Evolutionary conservation across 306 rosid species (phyloP).

Genomic region (Ziziphus jujuba): DNA sequence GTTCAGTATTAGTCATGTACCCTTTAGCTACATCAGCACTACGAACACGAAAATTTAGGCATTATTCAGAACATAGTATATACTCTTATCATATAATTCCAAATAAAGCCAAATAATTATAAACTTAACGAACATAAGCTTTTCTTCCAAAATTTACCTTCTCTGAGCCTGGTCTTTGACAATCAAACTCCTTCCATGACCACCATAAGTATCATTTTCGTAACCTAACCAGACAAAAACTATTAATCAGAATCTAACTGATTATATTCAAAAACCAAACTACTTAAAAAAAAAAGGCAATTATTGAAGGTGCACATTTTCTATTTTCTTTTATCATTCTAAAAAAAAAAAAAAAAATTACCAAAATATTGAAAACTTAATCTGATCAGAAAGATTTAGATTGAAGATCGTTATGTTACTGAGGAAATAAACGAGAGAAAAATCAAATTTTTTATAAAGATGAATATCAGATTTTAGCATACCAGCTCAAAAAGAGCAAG

Average conservation of each 20-base stretch:
- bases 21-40: slow-evolving; percentile 54
- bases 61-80: slow-evolving; percentile 11
- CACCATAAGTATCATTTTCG: slow-evolving; percentile 19
- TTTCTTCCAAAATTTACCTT: slow-evolving; percentile 45
- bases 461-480: neutral
- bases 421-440: neutral
- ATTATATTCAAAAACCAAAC: neutral
- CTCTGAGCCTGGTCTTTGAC: slow-evolving; percentile 28
- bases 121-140: slow-evolving; percentile 3
- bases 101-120: neutral
- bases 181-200: slow-evolving; percentile 56
- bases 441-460: neutral
- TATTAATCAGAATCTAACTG: slow-evolving; percentile 9
- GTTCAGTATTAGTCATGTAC: slow-evolving; percentile 82
- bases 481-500: neutral
- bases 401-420: neutral
- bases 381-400: neutral
- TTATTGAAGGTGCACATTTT: too few relatives aligned
- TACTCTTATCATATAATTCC: too few relatives aligned
- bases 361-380: neutral
- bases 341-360: too few relatives aligned
- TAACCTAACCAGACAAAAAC: slow-evolving; percentile 38
- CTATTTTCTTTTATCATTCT: too few relatives aligned
- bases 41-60: neutral
- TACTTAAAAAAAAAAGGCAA: neutral